Percentiles rank a stretch among this genome's conserved stretches.
These are phyloP conservation scores for Monosporascus sp. DNA, from an alignment of 2,329 filamentous ascomycete species.

Conservation along the genomic window DNA sequence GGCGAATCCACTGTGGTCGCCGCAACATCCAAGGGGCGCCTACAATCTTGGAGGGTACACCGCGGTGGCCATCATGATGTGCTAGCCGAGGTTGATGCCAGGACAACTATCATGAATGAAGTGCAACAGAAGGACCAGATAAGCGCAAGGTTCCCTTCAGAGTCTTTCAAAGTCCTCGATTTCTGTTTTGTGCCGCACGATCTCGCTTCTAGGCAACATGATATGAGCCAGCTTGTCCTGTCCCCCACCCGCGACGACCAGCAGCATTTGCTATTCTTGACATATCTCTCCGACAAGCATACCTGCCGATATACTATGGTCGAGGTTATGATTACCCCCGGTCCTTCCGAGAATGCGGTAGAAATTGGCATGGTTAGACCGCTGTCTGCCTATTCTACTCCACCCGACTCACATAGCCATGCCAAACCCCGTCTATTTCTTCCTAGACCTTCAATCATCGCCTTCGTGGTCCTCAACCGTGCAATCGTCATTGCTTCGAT, in stretches of 20 bases:
- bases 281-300: slow-evolving; percentile 48
- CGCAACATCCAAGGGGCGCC: slow-evolving; percentile 67
- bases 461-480: slow-evolving; percentile 74
- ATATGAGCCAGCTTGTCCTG: slow-evolving; percentile 46
- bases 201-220: slow-evolving; percentile 43
- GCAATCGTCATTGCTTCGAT: slow-evolving; percentile 76
- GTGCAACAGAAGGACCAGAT: slow-evolving; percentile 52
- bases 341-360: slow-evolving; percentile 30
- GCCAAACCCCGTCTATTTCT: slow-evolving; percentile 64
- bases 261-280: slow-evolving; percentile 58
- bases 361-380: slow-evolving; percentile 63
- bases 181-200: slow-evolving; percentile 63
- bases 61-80: slow-evolving; percentile 79
- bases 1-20: slow-evolving; percentile 83
- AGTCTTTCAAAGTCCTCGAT: slow-evolving; percentile 71
- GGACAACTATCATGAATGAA: slow-evolving; percentile 57
- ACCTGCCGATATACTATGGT: slow-evolving; percentile 66
- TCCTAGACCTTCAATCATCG: slow-evolving; percentile 72
- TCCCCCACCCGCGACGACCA: slow-evolving; percentile 43
- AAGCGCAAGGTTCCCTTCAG: slow-evolving; percentile 42
- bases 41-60: slow-evolving; percentile 85
- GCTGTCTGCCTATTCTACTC: slow-evolving; percentile 58
- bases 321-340: slow-evolving; percentile 59
- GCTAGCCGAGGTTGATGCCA: slow-evolving; percentile 65
- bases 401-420: slow-evolving; percentile 37